Evolutionary conservation across 1,284 basidiomycete species (phyloP).

Genomic region (Sanguinoderma infundibulare): DNA sequence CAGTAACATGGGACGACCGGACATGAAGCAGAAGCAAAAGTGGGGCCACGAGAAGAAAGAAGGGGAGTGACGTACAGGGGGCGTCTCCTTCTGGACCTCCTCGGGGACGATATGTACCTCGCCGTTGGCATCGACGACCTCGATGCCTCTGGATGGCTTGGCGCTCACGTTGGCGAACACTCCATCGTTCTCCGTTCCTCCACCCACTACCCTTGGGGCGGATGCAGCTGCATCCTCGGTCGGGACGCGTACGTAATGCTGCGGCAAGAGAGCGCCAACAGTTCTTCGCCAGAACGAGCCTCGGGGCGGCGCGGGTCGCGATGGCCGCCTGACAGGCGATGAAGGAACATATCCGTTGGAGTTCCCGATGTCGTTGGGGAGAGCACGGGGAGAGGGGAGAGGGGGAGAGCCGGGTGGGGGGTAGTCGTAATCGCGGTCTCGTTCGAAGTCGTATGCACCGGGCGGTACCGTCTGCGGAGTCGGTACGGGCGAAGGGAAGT

Average conservation of each 20-base stretch:
- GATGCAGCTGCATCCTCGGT: slow-evolving; percentile 32
- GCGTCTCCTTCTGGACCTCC: slow-evolving; percentile 79
- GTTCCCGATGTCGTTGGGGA: slow-evolving; percentile 77
- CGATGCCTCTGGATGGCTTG: slow-evolving; percentile 67
- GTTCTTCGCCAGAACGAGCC: slow-evolving; percentile 62
- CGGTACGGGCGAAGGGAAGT: slow-evolving; percentile 15
- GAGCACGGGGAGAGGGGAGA: slow-evolving; percentile 56
- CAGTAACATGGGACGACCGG: no score
- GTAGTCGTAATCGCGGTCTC: slow-evolving; percentile 55
- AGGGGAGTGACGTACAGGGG: slow-evolving; percentile 67
- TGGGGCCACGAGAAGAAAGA: neutral
- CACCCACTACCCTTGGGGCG: slow-evolving; percentile 53
- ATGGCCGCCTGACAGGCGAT: slow-evolving; percentile 44
- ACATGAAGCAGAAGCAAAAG: neutral
- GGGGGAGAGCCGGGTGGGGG: slow-evolving; percentile 88
- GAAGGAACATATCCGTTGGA: slow-evolving; percentile 78
- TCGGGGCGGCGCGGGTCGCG: slow-evolving; percentile 38
- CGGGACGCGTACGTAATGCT: slow-evolving; percentile 70
- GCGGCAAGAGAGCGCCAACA: slow-evolving; percentile 74
- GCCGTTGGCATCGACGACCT: slow-evolving; percentile 58
- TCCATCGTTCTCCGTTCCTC: slow-evolving; percentile 89
- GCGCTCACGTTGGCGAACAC: slow-evolving; percentile 97
- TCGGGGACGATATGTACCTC: slow-evolving; percentile 76
- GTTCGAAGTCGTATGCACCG: slow-evolving; percentile 30
- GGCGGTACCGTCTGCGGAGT: slow-evolving; percentile 18